A percentile compares a stretch with the other conserved stretches of the same genome.
Evolutionary conservation across 352 stramenopile genomes (phyloP).

Genomic region (Globisporangium paddicum): DNA sequence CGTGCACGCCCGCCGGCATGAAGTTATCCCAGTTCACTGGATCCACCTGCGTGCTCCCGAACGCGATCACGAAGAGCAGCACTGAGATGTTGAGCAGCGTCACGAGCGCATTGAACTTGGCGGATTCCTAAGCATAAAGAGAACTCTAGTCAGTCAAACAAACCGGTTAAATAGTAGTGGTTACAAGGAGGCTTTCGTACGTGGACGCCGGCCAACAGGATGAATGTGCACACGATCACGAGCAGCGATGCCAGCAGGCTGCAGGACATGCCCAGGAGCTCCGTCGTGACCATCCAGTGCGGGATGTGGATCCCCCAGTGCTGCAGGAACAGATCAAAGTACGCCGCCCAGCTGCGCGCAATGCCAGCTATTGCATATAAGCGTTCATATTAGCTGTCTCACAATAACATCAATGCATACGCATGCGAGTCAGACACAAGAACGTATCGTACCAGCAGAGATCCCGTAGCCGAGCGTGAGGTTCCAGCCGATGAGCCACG

Average conservation of each 20-base stretch:
- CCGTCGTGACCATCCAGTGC: conserved; percentile 53
- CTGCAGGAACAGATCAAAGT: conserved; percentile 76
- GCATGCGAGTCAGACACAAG: not conserved
- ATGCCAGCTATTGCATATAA: conserved; percentile 61
- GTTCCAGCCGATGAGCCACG: conserved; percentile 92
- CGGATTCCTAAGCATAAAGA: conserved; percentile 66
- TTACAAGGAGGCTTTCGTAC: conserved; percentile 24
- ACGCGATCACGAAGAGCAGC: conserved; percentile 87
- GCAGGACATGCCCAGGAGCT: conserved; percentile 56
- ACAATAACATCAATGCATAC: not conserved
- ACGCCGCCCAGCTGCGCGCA: conserved; percentile 88
- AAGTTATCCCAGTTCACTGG: conserved; percentile 79
- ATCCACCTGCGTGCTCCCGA: conserved; percentile 77
- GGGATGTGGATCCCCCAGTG: conserved; percentile 62
- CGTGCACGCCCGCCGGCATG: conserved; percentile 77
- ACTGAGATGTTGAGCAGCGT: conserved; percentile 88
- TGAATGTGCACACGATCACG: conserved; percentile 78
- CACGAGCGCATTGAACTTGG: conserved; percentile 89
- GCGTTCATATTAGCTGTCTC: not conserved
- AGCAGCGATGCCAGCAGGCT: conserved; percentile 79
- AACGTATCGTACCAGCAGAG: conserved; percentile 58
- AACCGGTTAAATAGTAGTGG: not conserved
- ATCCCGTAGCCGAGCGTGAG: conserved; percentile 92
- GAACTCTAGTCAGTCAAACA: not conserved
- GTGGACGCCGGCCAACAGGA: conserved; percentile 78